Conservation (phyloP, 2,329 filamentous ascomycete genomes). For the Ceratocystis papillata region DNA sequence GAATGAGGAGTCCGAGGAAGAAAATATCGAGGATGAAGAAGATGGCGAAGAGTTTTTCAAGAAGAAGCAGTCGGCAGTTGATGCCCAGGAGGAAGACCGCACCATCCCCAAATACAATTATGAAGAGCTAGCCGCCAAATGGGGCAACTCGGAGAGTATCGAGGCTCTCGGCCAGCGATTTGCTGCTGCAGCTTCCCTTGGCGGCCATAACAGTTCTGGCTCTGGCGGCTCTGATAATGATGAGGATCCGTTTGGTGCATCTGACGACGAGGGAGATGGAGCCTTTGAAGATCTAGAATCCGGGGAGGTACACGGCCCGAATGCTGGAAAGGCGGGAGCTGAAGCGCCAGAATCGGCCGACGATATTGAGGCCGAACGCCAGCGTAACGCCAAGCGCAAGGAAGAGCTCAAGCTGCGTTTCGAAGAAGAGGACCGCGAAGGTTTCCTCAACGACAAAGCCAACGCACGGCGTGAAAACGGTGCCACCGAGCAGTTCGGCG, state of each 20-base stretch:
- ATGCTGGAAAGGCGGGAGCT: conserved; percentile 29
- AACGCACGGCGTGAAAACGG: conserved; percentile 60
- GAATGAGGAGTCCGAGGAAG: conserved; percentile 42
- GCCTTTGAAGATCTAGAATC: conserved; percentile 80
- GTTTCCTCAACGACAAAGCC: conserved; percentile 81
- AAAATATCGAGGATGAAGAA: conserved; percentile 45
- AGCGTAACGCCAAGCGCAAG: conserved; percentile 80
- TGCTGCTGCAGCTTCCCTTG: conserved; percentile 48
- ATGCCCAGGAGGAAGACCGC: conserved; percentile 69
- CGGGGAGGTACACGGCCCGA: conserved; percentile 47
- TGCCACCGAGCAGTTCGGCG: conserved; percentile 70
- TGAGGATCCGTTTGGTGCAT: conserved; percentile 42
- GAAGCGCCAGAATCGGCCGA: conserved; percentile 35
- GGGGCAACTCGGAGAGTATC: conserved; percentile 68
- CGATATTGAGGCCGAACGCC: conserved; percentile 76
- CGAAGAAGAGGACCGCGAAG: conserved; percentile 95
- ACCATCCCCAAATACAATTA: conserved; percentile 72
- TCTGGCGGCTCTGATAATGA: conserved; percentile 39
- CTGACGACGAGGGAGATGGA: conserved; percentile 62
- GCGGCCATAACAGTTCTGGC: conserved; percentile 28
- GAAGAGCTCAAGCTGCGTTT: conserved; percentile 91
- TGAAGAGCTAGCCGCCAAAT: conserved; percentile 69
- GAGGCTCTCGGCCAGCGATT: conserved; percentile 66
- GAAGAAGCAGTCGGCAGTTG: conserved; percentile 51
- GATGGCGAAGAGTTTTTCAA: conserved; percentile 52